phyloP scores from a whole-genome alignment of 2,329 filamentous ascomycete genomes.

The Cytospora schulzeri region DNA sequence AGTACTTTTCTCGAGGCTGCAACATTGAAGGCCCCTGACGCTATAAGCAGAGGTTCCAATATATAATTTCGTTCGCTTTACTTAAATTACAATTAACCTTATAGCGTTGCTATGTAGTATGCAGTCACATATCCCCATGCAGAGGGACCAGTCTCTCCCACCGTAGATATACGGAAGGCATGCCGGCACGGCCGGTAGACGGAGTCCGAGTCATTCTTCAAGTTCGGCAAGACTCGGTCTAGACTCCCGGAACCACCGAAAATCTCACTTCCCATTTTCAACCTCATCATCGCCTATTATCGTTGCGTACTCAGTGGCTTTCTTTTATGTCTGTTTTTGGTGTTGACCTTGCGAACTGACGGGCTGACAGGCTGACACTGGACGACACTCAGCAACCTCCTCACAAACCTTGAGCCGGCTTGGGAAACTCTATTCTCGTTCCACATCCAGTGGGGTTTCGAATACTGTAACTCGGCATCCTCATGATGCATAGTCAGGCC shows the following conservation, averaged over 20 bases:
- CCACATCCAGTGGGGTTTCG: neutral
- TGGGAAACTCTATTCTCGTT: neutral
- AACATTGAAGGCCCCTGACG: no score
- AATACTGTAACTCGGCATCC: neutral
- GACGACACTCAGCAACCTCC: neutral
- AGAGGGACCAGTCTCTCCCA: no score
- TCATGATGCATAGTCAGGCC: neutral
- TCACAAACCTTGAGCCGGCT: neutral
- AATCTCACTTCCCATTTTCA: neutral
- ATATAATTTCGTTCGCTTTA: no score
- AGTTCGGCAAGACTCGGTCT: slow-evolving; percentile 15
- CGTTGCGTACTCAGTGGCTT: neutral
- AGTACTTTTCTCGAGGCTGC: no score
- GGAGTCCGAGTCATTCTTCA: slow-evolving; percentile 21
- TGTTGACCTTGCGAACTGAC: neutral
- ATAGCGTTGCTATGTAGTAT: no score
- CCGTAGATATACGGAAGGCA: neutral
- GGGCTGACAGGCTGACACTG: neutral
- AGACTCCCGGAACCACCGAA: slow-evolving; percentile 1
- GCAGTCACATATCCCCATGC: no score
- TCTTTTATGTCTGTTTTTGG: neutral
- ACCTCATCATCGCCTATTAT: neutral
- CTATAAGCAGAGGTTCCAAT: no score
- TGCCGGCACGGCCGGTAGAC: slow-evolving; percentile 1
- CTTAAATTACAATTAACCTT: no score